These are phyloP conservation scores for Madurella mycetomatis DNA, from an alignment of 2,329 filamentous ascomycete species.

Conservation along the genomic window DNA sequence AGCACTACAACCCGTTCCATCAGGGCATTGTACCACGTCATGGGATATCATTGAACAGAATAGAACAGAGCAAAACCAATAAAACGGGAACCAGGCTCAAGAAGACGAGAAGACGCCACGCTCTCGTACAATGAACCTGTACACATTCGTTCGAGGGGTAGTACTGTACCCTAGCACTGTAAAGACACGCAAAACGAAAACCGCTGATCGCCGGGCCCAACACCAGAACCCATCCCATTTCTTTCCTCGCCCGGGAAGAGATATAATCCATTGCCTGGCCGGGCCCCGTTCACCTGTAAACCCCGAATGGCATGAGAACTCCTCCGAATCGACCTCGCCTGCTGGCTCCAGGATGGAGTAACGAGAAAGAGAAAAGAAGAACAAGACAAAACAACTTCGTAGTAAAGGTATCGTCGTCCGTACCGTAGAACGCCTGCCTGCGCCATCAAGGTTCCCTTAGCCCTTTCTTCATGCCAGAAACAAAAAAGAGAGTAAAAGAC, in stretches of 20 bases:
- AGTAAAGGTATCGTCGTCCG: not conserved
- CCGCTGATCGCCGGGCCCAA: too few relatives aligned
- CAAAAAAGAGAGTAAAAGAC: not conserved
- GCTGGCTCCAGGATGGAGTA: not conserved
- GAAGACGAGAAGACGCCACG: not conserved
- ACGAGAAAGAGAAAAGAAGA: slow-evolving; percentile 2
- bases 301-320: not conserved
- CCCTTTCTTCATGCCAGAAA: not conserved
- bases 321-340: not conserved
- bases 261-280: too few relatives aligned
- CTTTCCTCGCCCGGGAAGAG: too few relatives aligned
- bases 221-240: too few relatives aligned
- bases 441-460: not conserved
- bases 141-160: not conserved
- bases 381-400: not conserved
- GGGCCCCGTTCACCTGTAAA: too few relatives aligned
- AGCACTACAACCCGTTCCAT: not conserved
- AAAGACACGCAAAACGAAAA: too few relatives aligned
- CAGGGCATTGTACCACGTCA: not conserved
- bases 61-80: slow-evolving; percentile 2
- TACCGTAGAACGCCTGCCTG: not conserved
- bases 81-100: not conserved
- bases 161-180: too few relatives aligned
- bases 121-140: not conserved
- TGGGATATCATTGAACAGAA: not conserved